Conservation (phyloP, 805 yeast species). For the Dipodascus geniculatus region DNA sequence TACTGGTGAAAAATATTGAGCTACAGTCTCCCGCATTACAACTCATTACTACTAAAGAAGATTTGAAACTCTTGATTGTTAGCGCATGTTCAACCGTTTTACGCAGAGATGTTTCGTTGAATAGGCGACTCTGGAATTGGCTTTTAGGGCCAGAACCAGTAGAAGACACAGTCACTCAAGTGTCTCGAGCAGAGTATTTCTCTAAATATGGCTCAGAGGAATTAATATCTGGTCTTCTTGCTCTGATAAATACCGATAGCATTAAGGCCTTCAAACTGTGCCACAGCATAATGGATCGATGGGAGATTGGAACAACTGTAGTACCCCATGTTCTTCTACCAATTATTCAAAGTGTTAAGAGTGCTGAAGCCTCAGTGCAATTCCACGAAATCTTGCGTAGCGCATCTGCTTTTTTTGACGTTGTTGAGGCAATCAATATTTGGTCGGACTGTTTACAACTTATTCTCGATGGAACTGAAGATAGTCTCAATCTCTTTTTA, state of each 20-base stretch:
- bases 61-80: conserved; percentile 46
- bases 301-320: conserved; percentile 80
- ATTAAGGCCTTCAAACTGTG: conserved; percentile 52
- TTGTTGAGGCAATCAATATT: conserved; percentile 68
- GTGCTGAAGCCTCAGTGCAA: conserved; percentile 18
- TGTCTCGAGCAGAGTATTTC: conserved; percentile 45
- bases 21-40: conserved; percentile 49
- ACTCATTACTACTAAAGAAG: conserved; percentile 35
- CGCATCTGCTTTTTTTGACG: conserved; percentile 68
- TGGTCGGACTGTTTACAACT: conserved; percentile 53
- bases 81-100: conserved; percentile 58
- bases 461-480: conserved; percentile 21
- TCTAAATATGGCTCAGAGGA: conserved; percentile 39
- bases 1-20: conserved; percentile 56
- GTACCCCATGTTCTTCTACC: conserved; percentile 64
- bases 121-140: conserved; percentile 91
- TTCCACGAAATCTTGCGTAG: conserved; percentile 40
- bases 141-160: conserved; percentile 64
- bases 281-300: conserved; percentile 71
- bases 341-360: conserved; percentile 39
- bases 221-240: conserved; percentile 42
- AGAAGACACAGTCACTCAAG: conserved; percentile 8
- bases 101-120: conserved; percentile 85
- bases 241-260: conserved; percentile 27
- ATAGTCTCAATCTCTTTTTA: conserved; percentile 35